These are phyloP conservation scores for Lentinula lateritia DNA, from an alignment of 768 basidiomycete species.

Conservation along the genomic window DNA sequence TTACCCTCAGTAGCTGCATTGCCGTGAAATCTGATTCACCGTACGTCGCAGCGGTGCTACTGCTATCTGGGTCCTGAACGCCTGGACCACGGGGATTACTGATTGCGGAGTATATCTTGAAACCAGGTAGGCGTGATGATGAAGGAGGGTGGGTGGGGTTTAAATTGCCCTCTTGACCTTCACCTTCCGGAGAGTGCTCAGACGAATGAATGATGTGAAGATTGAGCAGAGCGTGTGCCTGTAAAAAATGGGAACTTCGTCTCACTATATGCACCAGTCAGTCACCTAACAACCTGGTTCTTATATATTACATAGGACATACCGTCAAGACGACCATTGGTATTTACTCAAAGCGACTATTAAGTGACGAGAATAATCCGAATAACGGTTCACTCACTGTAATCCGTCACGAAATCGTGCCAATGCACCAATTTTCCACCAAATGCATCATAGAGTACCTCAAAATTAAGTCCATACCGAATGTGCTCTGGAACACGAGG, in stretches of 20 bases:
- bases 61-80: slow-evolving; percentile 20
- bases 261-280: slow-evolving; percentile 42
- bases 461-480: slow-evolving; percentile 55
- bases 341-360: slow-evolving; percentile 49
- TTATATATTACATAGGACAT: slow-evolving; percentile 7
- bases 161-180: slow-evolving; percentile 23
- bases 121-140: slow-evolving; percentile 31
- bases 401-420: slow-evolving; percentile 75
- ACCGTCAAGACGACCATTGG: slow-evolving; percentile 69
- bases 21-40: slow-evolving; percentile 68
- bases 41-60: slow-evolving; percentile 34
- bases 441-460: slow-evolving; percentile 69
- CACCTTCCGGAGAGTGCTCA: slow-evolving; percentile 23
- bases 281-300: not conserved
- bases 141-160: slow-evolving; percentile 29
- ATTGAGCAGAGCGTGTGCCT: slow-evolving; percentile 79
- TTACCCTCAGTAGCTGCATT: slow-evolving; percentile 75
- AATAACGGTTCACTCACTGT: slow-evolving; percentile 41
- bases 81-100: slow-evolving; percentile 17
- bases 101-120: slow-evolving; percentile 52
- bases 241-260: slow-evolving; percentile 78
- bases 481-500: slow-evolving; percentile 67
- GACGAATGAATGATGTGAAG: slow-evolving; percentile 84
- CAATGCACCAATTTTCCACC: slow-evolving; percentile 84
- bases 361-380: slow-evolving; percentile 5